Evolutionary conservation across 345 rosid species (phyloP).

Genomic region (Eucalyptus marginata): DNA sequence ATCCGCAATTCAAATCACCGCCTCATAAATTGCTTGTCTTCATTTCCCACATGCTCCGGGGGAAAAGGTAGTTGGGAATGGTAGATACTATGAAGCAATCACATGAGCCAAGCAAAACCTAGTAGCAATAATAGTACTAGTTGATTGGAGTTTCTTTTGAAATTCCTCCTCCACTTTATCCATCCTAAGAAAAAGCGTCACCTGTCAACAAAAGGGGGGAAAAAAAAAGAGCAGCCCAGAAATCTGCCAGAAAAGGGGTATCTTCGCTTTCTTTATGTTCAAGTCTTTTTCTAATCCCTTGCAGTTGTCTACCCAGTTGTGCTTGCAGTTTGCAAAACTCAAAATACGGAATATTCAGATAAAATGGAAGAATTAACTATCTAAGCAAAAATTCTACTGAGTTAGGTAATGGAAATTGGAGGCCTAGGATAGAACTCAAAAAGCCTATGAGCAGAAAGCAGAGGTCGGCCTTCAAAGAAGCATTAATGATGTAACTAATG

Average conservation of each 20-base stretch:
- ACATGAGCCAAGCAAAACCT: conserved; percentile 7
- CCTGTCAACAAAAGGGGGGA: neutral
- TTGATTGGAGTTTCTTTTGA: conserved; percentile 8
- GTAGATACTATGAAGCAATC: conserved; percentile 37
- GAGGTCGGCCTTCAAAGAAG: neutral
- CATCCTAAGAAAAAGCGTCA: neutral
- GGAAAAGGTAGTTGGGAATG: conserved; percentile 37
- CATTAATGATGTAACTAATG: neutral
- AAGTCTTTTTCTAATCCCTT: conserved; percentile 1
- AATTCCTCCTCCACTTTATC: neutral
- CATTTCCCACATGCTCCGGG: neutral
- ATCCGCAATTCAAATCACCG: conserved; percentile 27
- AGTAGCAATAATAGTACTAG: neutral
- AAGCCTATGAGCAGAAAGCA: neutral
- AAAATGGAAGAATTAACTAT: neutral
- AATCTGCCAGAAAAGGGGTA: neutral
- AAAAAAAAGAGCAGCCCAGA: neutral
- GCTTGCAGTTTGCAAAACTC: neutral
- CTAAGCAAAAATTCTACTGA: neutral
- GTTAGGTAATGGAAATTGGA: neutral
- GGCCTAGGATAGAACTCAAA: neutral
- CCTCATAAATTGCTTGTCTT: neutral
- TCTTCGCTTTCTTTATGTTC: conserved; percentile 4
- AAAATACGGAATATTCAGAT: neutral
- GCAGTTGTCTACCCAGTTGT: neutral